phyloP scores from a whole-genome alignment of 768 basidiomycete genomes.

The Thelephora aurantiotincta region DNA sequence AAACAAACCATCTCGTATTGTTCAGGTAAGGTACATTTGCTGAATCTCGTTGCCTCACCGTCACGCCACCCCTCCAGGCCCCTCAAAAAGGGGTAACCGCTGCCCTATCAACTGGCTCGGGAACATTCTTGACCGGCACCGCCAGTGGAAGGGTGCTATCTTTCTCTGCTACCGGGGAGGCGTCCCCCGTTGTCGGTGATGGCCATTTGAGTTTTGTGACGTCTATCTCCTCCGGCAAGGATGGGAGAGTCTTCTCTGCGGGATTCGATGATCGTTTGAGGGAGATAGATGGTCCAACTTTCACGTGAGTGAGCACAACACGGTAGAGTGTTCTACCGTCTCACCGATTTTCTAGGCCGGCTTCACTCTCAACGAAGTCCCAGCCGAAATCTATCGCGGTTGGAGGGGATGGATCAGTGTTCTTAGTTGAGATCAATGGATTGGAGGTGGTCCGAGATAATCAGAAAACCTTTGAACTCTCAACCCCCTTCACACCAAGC shows the following conservation, averaged over 20 bases:
- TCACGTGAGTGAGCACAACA: slow-evolving; percentile 28
- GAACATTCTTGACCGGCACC: slow-evolving; percentile 72
- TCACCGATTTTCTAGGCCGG: slow-evolving; percentile 25
- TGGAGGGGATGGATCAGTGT: slow-evolving; percentile 45
- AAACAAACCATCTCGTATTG: slow-evolving; percentile 42
- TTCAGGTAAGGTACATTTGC: slow-evolving; percentile 33
- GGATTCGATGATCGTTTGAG: slow-evolving; percentile 74
- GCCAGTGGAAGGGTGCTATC: slow-evolving; percentile 65
- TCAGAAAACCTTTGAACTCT: slow-evolving; percentile 46
- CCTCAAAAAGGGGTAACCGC: slow-evolving; percentile 75
- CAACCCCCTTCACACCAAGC: slow-evolving; percentile 35
- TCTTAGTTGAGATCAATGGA: slow-evolving; percentile 40
- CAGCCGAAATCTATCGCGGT: slow-evolving; percentile 61
- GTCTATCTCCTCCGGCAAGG: slow-evolving; percentile 33
- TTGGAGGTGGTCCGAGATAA: slow-evolving; percentile 60
- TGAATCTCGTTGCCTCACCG: background rate
- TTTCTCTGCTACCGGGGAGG: slow-evolving; percentile 39
- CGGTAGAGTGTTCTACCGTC: background rate
- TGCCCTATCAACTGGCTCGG: slow-evolving; percentile 25
- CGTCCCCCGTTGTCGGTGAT: slow-evolving; percentile 36
- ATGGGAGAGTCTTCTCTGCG: slow-evolving; percentile 46
- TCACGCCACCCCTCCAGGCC: slow-evolving; percentile 28
- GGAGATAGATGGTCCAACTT: slow-evolving; percentile 40
- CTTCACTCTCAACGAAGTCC: slow-evolving; percentile 34
- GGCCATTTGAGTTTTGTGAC: slow-evolving; percentile 63